A percentile compares a stretch with the other conserved stretches of the same genome.
phyloP scores from a whole-genome alignment of 768 basidiomycete genomes.

The Trichaptum fuscoviolaceum region DNA sequence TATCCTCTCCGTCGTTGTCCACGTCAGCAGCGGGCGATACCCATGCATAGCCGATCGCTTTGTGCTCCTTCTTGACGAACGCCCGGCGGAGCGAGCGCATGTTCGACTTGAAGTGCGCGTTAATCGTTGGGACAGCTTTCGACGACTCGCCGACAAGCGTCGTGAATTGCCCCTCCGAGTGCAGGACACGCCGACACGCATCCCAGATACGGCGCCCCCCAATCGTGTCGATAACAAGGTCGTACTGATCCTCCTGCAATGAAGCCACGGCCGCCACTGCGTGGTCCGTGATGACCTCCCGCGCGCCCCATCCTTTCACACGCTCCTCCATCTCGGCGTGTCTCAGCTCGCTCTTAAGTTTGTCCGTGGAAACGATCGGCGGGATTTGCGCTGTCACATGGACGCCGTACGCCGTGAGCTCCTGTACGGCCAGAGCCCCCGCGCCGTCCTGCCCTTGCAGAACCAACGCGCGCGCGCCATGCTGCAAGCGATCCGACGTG shows the following conservation, averaged over 20 bases:
- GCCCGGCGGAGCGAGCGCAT: constrained; percentile 49
- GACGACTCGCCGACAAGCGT: constrained; percentile 73
- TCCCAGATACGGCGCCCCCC: constrained; percentile 81
- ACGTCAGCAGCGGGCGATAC: constrained; percentile 76
- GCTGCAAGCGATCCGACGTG: constrained; percentile 31
- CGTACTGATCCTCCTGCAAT: constrained; percentile 39
- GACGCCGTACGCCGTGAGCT: constrained; percentile 67
- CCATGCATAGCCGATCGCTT: constrained; percentile 70
- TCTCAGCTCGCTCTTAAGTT: constrained; percentile 3
- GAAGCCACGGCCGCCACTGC: constrained; percentile 10
- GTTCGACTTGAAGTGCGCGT: constrained; percentile 70
- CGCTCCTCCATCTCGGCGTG: constrained; percentile 34
- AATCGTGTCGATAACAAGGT: constrained; percentile 77
- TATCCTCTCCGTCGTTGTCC: constrained; percentile 77
- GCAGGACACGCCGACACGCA: constrained; percentile 53
- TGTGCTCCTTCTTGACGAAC: constrained; percentile 16
- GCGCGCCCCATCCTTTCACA: constrained; percentile 65
- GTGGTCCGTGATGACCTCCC: constrained; percentile 51
- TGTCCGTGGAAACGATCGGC: constrained; percentile 20
- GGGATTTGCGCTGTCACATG: constrained; percentile 69
- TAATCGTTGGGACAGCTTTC: constrained; percentile 60
- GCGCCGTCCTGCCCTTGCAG: constrained; percentile 69
- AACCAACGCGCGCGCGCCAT: constrained; percentile 48
- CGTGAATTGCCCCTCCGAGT: constrained; percentile 57
- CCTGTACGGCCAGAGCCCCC: constrained; percentile 74